Evolutionary conservation across 140 eudicot species (phyloP).

Genomic region (Flaveria floridana): DNA sequence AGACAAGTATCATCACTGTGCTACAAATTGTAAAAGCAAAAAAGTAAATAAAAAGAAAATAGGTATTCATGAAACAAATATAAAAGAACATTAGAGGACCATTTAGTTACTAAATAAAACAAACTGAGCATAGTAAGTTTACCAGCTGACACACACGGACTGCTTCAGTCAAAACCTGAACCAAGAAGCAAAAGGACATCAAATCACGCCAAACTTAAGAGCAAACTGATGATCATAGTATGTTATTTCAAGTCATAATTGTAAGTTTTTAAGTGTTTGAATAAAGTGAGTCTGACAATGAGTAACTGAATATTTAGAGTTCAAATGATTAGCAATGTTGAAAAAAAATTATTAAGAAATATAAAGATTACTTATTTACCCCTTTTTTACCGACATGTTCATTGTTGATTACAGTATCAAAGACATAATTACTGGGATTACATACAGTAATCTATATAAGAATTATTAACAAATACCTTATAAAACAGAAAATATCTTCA

Average conservation of each 20-base stretch:
- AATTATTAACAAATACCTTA: neutral
- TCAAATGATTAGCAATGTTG: neutral
- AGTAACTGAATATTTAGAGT: neutral
- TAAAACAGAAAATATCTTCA: neutral
- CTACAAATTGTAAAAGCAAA: constrained; percentile 48
- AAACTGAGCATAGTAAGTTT: constrained; percentile 7
- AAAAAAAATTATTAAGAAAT: neutral
- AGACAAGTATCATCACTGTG: constrained; percentile 88
- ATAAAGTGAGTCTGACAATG: neutral
- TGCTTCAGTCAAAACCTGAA: constrained; percentile 91
- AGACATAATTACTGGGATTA: neutral
- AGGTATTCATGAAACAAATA: constrained; percentile 3
- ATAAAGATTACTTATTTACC: constrained; percentile 10
- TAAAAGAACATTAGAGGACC: constrained; percentile 10
- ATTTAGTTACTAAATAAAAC: constrained; percentile 10
- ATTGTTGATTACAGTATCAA: neutral
- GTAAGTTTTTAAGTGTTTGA: neutral
- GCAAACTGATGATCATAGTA: neutral
- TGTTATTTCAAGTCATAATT: neutral
- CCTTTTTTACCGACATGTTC: neutral
- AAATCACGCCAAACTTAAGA: constrained; percentile 16
- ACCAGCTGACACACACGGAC: constrained; percentile 93
- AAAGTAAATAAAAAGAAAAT: constrained; percentile 8
- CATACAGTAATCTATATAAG: neutral
- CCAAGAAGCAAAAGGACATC: constrained; percentile 31